Evolutionary conservation across 805 yeast species (phyloP).

Genomic region (Nakazawaea peltata): DNA sequence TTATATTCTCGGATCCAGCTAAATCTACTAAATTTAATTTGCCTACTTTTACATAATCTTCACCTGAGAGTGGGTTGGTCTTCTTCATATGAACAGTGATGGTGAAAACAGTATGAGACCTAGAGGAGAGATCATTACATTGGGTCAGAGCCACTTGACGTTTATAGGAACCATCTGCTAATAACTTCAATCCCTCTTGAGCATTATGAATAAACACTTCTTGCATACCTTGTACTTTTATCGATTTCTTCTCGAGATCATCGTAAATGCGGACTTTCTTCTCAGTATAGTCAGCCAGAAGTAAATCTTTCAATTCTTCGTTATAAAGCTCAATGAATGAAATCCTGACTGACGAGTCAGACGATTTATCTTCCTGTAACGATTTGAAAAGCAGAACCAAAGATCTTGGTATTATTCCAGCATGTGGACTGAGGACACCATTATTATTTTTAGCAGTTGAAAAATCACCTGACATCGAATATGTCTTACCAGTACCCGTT

Average conservation of each 20-base stretch:
- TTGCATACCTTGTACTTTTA: constrained; percentile 50
- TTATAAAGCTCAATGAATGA: constrained; percentile 83
- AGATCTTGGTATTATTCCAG: constrained; percentile 61
- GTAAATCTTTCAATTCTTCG: constrained; percentile 73
- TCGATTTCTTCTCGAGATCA: constrained; percentile 33
- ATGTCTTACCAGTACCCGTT: constrained; percentile 87
- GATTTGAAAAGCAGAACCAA: constrained; percentile 45
- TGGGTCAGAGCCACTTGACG: constrained; percentile 75
- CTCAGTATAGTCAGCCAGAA: constrained; percentile 32
- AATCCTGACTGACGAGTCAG: constrained; percentile 61
- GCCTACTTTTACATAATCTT: constrained; percentile 45
- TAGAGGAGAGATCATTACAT: constrained; percentile 67
- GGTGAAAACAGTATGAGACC: constrained; percentile 77
- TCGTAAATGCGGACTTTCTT: constrained; percentile 51
- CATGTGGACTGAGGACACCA: constrained; percentile 31
- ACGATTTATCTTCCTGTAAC: constrained; percentile 20
- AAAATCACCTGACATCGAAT: constrained; percentile 69
- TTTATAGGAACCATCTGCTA: constrained; percentile 49
- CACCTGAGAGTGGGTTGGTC: constrained; percentile 36
- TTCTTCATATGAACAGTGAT: constrained; percentile 51
- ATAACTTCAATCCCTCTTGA: constrained; percentile 39
- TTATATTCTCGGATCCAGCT: constrained; percentile 88
- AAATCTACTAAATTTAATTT: constrained; percentile 80
- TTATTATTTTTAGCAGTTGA: constrained; percentile 26
- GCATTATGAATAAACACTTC: constrained; percentile 42